Evolutionary conservation across 208 protist species (phyloP), one percentile per base, ranked within the genome.

Genomic region (Lotmaria passim): DNA sequence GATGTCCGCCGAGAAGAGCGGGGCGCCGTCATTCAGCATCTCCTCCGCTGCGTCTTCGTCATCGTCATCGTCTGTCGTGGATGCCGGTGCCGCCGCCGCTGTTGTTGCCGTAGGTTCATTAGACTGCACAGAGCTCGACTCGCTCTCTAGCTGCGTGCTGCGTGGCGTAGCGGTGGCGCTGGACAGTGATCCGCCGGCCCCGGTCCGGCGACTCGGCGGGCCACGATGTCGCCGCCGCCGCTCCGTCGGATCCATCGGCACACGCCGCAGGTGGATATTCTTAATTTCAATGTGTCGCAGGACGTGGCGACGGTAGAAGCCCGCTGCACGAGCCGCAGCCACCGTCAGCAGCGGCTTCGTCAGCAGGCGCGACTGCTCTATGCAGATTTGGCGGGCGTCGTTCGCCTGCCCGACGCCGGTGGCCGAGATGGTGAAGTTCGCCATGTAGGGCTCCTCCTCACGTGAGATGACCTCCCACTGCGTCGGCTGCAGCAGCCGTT

Each of bases 391-490:
- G 28, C 50, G 57, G n/a, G 46, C 69, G 17, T 74, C 69, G 31
- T 63, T 63, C 11, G 51, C 50, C 23, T 60, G 57, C 31, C 59
- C 58, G 7, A 74, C 52, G 15, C 38, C 69, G 15, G n/a, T 41
- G 17, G 69, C 69, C 3, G 70, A 69, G 38, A 64, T 64, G 55
- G 34, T 63, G 67, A 63, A 79, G 68, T 75, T 83, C 21, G 46
- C 48, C 46, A 74, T 53, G 69, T 80, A 68, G 21, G 50, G 62
- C 30, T 58, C 56, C 69, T 83, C 79, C 55, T 77, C 69, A 14
- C 43, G 59, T 21, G 80, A 81, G 55, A 62, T 62, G 33, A 67
- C 53, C 68, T 93, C 87, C 83, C 82, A 89, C 71, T 79, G 34
- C 11, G 47, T 51, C 1, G 78, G 53, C 55, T 82, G 78, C 34